Conservation (phyloP, 2,329 filamentous ascomycete species). For the Pestalotiopsis fici region DNA sequence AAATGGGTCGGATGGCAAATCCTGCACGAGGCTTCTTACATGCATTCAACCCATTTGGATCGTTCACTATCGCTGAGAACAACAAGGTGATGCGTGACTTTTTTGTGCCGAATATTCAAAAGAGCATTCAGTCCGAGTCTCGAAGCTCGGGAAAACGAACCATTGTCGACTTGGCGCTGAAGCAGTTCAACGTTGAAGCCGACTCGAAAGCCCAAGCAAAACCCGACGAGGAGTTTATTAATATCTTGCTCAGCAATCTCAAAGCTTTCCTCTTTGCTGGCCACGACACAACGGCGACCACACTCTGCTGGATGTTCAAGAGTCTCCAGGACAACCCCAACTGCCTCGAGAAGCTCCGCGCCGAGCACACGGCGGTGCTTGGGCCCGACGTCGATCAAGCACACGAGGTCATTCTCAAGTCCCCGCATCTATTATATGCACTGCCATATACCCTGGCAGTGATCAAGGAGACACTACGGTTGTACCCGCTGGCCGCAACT, state of each 20-base stretch:
- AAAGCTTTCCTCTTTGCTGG: constrained; percentile 26
- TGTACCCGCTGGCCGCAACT: constrained; percentile 47
- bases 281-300: constrained; percentile 26
- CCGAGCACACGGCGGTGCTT: constrained; percentile 40
- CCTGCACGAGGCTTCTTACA: not conserved
- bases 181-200: constrained; percentile 5
- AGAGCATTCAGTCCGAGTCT: not conserved
- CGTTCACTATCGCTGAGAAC: not conserved
- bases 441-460: constrained; percentile 52
- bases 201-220: not conserved
- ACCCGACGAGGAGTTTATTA: constrained; percentile 8
- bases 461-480: constrained; percentile 52
- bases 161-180: constrained; percentile 17
- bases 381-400: constrained; percentile 36
- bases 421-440: constrained; percentile 46
- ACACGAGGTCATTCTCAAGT: constrained; percentile 34
- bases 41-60: not conserved
- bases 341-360: constrained; percentile 20
- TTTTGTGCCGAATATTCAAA: constrained; percentile 6
- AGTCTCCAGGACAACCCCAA: constrained; percentile 21
- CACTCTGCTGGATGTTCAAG: constrained; percentile 20
- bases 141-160: not conserved
- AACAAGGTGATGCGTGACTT: constrained; percentile 12
- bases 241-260: constrained; percentile 16
- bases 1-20: not conserved